Base-by-base conservation (phyloP, 1,284 basidiomycete species). In the Bjerkandera adusta region DNA sequence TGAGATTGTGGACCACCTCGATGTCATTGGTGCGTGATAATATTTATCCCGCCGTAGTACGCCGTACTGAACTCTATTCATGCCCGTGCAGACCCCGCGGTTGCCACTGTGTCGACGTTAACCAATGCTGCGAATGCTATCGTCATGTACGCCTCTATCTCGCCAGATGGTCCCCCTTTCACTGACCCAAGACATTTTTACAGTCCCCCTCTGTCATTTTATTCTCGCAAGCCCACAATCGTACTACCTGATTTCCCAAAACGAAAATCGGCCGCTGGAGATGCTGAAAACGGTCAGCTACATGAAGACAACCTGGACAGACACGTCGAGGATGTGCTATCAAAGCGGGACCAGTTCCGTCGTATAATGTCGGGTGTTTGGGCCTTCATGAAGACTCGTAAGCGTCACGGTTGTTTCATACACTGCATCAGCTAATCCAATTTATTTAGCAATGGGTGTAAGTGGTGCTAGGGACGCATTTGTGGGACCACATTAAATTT, bases 301-400 rank as follows among this genome's bases (percentile, higher is more conserved):
- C 65, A 73, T 37, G 72, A 81, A 46, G 82, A 89, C 57, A 73
- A 77, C 10, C 68, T 92, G 18, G 89, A 92, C 62, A 71, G 77
- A 29, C 91, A 94, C 68, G 86, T 96, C 18, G 80, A 87, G 45
- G 79, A 89, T 54, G 78, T 92, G 2, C 73, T 96, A 12, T 73
- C 75, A 20, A 80, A 82, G 51, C 78, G 79, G 26, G 79, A 82
- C 24, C 84, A 79, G 61, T 67, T 81, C 39, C 73, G 77, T 45
- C 72, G 84, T 8, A 81, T 76, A 0, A 65, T 89, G 58, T 71
- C 73, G 53, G 90, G 91, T 5, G 70, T 93, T 2, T 91, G 89
- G 89, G 78, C 84, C 1, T 94, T 90, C 59, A 65, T 92, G 50
- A 91, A 89, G 69, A 94, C 91, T 47, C 85, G 84, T 86, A 62